Conservation (phyloP, 2,329 filamentous ascomycete species). For the Stemphylium vesicarium region DNA sequence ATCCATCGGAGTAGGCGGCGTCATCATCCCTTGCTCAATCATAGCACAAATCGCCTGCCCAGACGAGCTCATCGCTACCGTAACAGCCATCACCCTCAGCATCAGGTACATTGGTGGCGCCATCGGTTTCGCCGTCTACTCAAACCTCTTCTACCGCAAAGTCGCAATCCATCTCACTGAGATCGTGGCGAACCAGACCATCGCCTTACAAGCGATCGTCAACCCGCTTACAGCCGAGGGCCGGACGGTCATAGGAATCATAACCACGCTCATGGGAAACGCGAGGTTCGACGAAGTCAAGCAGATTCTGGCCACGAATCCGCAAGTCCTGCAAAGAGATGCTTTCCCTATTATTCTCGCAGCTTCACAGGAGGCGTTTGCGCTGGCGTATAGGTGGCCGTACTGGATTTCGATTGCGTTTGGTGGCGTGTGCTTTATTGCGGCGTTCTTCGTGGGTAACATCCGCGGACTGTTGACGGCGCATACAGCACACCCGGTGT, state of each 20-base stretch:
- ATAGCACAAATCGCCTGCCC: conserved; percentile 74
- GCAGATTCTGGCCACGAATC: conserved; percentile 54
- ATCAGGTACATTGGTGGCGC: conserved; percentile 72
- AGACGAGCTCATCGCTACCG: conserved; percentile 72
- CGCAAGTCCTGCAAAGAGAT: conserved; percentile 53
- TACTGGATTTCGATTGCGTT: conserved; percentile 70
- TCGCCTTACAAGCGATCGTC: conserved; percentile 58
- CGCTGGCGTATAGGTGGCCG: conserved; percentile 65
- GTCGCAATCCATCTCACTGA: conserved; percentile 28
- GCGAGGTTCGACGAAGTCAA: conserved; percentile 47
- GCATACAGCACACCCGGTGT: conserved; percentile 21
- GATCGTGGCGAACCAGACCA: conserved; percentile 46
- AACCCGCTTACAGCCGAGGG: conserved; percentile 47
- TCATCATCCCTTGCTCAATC: conserved; percentile 71
- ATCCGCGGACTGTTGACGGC: conserved; percentile 49
- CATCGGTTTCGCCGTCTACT: conserved; percentile 65
- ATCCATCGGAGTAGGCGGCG: conserved; percentile 69
- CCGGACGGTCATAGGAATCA: conserved; percentile 57
- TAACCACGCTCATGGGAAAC: conserved; percentile 51
- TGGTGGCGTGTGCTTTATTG: conserved; percentile 62
- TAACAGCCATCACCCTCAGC: conserved; percentile 71
- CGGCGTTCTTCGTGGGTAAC: conserved; percentile 65
- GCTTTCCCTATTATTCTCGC: conserved; percentile 52
- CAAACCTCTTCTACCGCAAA: conserved; percentile 43
- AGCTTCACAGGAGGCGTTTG: conserved; percentile 64